Evolutionary conservation across 257 asterid genomes (phyloP), one percentile per base, ranked within the genome.

Genomic region (Rubia yunnanensis): DNA sequence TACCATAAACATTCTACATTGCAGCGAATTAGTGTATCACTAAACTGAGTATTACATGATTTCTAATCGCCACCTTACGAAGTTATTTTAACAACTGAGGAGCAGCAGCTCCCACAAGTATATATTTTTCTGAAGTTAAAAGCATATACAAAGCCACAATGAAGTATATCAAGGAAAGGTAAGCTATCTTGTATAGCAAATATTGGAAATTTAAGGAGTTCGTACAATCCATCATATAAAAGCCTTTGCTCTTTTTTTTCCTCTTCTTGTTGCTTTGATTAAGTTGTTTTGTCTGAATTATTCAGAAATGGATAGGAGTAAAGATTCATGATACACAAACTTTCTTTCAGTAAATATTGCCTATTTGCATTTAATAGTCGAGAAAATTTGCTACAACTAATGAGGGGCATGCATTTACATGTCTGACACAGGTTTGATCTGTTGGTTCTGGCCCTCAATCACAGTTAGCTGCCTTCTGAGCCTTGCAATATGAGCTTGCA

Each of bases 401-500:
- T 69, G 64, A 34, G 39, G 58, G 65, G 70, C 39, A 65, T 65
- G 70, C 64, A 69, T 74, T 84, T 77, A 89, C 74, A 81, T 52
- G 68, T 89, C 97, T 26, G 79, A 20, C 24, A 78, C 75, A 70
- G 88, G 64, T 83, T 85, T 82, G 72, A 74, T 48, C 69, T 84
- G 92, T 57, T 82, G 77, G 32, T 67, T 83, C 73, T 78, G 95
- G 62, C 92, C 95, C 2, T 88, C 95, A 30, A 88, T 64, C 87
- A 83, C 75, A 72, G 59, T 86, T 85, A 91, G 63, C 78, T 88
- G 91, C 77, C 96, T 77, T 76, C 87, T 82, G 64, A 85, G 83
- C 80, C 94, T 80, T 64, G 91, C 94, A 73, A 91, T 85, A 72
- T 88, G 94, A 63, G 91, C 85, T 88, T 91, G 98, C 68, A 86